phyloP scores from a whole-genome alignment of 768 basidiomycete species.

The Amanita phalloides region DNA sequence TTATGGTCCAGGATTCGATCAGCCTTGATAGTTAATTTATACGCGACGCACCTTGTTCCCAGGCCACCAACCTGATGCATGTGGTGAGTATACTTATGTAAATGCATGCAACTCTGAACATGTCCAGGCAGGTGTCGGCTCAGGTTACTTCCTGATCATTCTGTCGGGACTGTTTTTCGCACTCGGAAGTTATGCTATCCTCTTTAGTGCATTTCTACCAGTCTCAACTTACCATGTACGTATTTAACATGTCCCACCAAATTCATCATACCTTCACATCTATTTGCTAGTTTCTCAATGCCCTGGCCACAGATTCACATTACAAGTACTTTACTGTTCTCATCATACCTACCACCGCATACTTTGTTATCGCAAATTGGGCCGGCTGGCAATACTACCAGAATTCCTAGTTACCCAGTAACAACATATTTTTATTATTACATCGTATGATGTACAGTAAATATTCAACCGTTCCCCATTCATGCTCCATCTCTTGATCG shows the following conservation, averaged over 20 bases:
- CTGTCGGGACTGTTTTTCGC: slow-evolving; percentile 42
- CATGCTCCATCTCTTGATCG: slow-evolving; percentile 19
- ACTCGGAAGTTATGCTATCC: slow-evolving; percentile 48
- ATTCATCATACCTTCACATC: not conserved
- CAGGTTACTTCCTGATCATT: slow-evolving; percentile 37
- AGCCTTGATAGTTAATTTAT: not conserved
- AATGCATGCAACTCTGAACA: not conserved
- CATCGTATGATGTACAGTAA: slow-evolving; percentile 11
- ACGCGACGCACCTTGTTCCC: not conserved
- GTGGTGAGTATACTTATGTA: not conserved
- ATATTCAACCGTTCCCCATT: not conserved
- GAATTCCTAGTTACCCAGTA: slow-evolving; percentile 47
- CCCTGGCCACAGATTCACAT: slow-evolving; percentile 62
- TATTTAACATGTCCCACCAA: slow-evolving; percentile 5
- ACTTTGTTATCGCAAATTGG: slow-evolving; percentile 97
- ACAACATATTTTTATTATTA: not conserved
- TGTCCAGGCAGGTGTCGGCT: not conserved
- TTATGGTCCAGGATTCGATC: not conserved
- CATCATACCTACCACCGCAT: slow-evolving; percentile 70
- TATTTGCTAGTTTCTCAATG: slow-evolving; percentile 43
- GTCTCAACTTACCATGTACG: slow-evolving; percentile 39
- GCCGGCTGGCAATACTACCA: slow-evolving; percentile 97
- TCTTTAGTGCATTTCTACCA: slow-evolving; percentile 58
- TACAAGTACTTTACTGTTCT: slow-evolving; percentile 85
- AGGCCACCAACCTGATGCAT: slow-evolving; percentile 3